These are phyloP conservation scores for Globisporangium irregulare DNA, from an alignment of 352 stramenopile species.

Conservation along the genomic window DNA sequence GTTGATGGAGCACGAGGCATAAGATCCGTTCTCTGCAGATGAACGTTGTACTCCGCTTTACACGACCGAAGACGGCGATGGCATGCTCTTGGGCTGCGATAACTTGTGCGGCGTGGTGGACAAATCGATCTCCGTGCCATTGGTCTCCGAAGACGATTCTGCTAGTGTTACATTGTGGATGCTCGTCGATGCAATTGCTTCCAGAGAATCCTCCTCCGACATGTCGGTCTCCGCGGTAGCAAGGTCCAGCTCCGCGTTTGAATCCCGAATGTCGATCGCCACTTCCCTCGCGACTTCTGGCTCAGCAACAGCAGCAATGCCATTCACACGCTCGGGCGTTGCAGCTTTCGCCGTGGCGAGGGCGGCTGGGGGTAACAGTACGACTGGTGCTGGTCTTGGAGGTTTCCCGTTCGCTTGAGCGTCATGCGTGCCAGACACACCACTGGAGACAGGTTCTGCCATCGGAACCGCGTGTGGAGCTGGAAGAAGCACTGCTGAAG, in stretches of 20 bases:
- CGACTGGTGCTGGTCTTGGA: constrained; percentile 32
- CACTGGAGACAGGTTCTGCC: constrained; percentile 17
- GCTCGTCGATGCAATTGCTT: constrained; percentile 22
- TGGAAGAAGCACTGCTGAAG: not conserved
- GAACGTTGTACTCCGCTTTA: constrained; percentile 23
- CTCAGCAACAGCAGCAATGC: not conserved
- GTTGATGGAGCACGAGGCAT: too few relatives aligned
- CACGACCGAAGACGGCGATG: constrained; percentile 59
- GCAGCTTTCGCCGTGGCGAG: constrained; percentile 15
- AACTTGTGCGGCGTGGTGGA: constrained; percentile 39
- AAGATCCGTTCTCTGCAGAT: not conserved
- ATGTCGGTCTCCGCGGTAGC: constrained; percentile 1
- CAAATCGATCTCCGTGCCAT: constrained; percentile 28
- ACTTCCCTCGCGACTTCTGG: constrained; percentile 17
- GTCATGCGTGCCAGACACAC: constrained; percentile 4
- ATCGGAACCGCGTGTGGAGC: constrained; percentile 16
- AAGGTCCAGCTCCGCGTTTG: constrained; percentile 17
- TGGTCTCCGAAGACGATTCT: constrained; percentile 16
- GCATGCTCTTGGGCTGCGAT: constrained; percentile 39
- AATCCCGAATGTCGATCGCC: constrained; percentile 39
- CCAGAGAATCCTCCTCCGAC: constrained; percentile 15
- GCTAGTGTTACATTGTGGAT: constrained; percentile 56
- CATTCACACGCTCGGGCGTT: constrained; percentile 8
- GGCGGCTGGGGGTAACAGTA: constrained; percentile 29
- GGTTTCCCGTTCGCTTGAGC: constrained; percentile 17